These are phyloP conservation scores for Nicotiana benthamiana DNA, from an alignment of 257 asterid species.

Conservation along the genomic window DNA sequence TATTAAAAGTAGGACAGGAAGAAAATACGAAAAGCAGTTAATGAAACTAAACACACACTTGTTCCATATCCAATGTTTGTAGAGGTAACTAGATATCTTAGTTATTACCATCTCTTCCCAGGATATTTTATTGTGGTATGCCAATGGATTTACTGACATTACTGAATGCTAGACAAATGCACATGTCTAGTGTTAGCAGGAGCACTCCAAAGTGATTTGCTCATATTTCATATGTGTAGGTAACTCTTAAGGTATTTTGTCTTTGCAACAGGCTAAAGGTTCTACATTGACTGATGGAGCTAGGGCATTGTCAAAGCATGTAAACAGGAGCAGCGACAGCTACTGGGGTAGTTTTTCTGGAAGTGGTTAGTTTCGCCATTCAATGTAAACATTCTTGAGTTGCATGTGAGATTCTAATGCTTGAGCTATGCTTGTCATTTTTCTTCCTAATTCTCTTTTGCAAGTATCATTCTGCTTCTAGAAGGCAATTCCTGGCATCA, in stretches of 20 bases:
- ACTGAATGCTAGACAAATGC: conserved; percentile 9
- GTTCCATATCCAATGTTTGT: neutral
- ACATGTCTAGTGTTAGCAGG: neutral
- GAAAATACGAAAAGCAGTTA: neutral
- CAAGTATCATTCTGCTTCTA: neutral
- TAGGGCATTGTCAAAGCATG: conserved; percentile 85
- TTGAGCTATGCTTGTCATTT: neutral
- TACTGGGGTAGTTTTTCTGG: conserved; percentile 69
- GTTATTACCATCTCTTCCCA: neutral
- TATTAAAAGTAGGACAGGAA: neutral
- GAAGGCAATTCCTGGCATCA: neutral
- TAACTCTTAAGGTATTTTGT: conserved; percentile 1
- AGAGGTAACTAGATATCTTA: neutral
- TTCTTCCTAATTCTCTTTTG: no score
- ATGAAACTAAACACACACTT: neutral
- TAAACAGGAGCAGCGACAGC: conserved; percentile 51
- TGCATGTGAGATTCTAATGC: conserved; percentile 4
- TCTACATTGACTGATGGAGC: conserved; percentile 66
- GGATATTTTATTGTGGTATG: neutral
- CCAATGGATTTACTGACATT: neutral
- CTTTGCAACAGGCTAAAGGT: conserved; percentile 20
- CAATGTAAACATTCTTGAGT: neutral
- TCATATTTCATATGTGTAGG: neutral
- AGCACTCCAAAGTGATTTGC: neutral
- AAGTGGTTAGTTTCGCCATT: conserved; percentile 52